Evolutionary conservation across 176 grass and related monocot species (phyloP).

Genomic region (Rhipidocladum racemiflorum): DNA sequence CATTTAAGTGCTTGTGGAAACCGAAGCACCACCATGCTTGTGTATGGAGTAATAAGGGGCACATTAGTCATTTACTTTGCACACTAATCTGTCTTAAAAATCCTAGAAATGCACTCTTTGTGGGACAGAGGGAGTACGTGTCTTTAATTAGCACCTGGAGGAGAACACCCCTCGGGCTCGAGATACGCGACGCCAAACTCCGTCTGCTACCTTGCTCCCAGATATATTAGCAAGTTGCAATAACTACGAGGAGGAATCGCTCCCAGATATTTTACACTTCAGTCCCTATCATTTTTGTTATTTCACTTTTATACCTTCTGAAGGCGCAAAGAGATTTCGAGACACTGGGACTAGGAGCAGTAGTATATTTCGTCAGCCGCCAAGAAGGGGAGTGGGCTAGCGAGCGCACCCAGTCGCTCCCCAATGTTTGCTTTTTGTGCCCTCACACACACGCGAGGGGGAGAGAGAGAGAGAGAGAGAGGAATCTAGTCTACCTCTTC

Average conservation of each 20-base stretch:
- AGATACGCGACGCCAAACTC: constrained; percentile 11
- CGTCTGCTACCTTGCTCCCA: too few species aligned
- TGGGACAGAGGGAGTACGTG: too few species aligned
- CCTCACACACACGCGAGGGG: neutral
- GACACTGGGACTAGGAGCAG: neutral
- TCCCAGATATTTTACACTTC: neutral
- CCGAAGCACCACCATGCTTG: too few species aligned
- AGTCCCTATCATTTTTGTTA: neutral
- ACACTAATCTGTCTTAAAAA: too few species aligned
- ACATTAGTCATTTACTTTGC: too few species aligned
- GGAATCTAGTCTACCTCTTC: neutral
- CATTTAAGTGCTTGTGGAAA: too few species aligned
- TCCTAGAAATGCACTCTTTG: too few species aligned
- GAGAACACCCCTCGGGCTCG: constrained; percentile 48
- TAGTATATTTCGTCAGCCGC: constrained; percentile 22
- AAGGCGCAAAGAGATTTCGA: constrained; percentile 23
- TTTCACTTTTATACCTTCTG: neutral
- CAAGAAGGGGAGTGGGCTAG: neutral
- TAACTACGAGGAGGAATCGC: too few species aligned
- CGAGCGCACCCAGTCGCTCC: neutral
- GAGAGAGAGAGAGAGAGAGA: neutral
- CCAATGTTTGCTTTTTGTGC: neutral
- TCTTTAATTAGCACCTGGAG: constrained; percentile 45
- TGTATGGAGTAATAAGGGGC: too few species aligned
- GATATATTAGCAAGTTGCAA: too few species aligned